phyloP scores from a whole-genome alignment of 202 grass and related monocot genomes.

The Panicum hallii region DNA sequence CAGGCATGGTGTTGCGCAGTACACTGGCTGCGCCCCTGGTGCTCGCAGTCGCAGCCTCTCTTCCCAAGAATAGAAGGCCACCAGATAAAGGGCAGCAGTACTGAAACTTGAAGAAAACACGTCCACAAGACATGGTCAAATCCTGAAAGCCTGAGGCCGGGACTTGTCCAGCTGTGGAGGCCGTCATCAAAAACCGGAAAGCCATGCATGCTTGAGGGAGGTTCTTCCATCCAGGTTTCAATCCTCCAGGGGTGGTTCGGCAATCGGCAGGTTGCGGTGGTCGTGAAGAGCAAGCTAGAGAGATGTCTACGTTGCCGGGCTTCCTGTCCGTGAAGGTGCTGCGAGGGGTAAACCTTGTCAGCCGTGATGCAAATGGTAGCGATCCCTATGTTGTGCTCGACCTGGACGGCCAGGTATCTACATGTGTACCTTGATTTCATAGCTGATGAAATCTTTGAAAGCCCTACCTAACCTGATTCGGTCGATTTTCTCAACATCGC shows the following conservation, averaged over 20 bases:
- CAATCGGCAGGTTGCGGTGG: too few species aligned
- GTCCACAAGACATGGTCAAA: slow-evolving; percentile 19
- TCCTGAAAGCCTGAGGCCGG: neutral
- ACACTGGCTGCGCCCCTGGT: neutral
- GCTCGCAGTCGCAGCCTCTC: neutral
- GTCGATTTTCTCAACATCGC: neutral
- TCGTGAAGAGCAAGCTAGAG: neutral
- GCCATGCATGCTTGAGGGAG: neutral
- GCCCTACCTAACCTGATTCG: neutral
- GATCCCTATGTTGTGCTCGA: slow-evolving; percentile 70
- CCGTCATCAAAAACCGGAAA: neutral
- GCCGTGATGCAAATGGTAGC: slow-evolving; percentile 45
- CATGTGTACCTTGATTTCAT: neutral
- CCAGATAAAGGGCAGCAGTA: neutral
- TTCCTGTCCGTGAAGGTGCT: slow-evolving; percentile 55
- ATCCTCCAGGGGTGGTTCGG: neutral
- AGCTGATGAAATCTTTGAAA: neutral
- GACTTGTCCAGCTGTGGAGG: neutral
- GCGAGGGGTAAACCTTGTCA: slow-evolving; percentile 59
- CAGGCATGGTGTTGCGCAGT: neutral
- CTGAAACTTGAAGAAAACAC: neutral
- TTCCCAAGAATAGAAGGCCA: neutral
- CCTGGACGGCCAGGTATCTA: slow-evolving; percentile 50
- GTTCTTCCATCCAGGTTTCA: neutral
- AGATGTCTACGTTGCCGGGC: slow-evolving; percentile 47